Base-by-base conservation (phyloP, 352 stramenopile species). In the Phytophthora crassamura region DNA sequence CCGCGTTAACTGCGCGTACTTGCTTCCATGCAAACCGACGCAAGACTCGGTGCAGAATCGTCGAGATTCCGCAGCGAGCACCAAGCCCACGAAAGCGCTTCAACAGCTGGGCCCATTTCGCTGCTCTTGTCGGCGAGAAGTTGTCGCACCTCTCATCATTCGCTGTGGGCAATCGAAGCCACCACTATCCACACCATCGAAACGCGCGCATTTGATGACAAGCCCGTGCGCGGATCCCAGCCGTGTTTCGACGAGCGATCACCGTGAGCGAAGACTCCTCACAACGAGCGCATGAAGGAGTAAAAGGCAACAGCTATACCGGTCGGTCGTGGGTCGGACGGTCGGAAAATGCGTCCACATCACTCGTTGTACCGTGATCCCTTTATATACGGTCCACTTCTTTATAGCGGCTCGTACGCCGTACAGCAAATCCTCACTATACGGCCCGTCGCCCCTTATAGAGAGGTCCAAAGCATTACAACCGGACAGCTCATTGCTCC, bases 61-160 rank as follows among this genome's bases (percentile, higher is more conserved):
- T 11, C n/a, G 30, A 40, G 2, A 35, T 47, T 38, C 42, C 7
- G 12, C 20, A 20, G 20, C 16, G 42, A 45, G 33, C 30, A 42
- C 18, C 39, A 41, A 47, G 39, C 16, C 36, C 18, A 33, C 45
- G 25, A 30, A 30, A 30, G 25, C 25, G 25, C 25, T 30, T 30
- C 18, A 52, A 39, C 58, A 67, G 33, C 40, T 67, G 59, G 28
- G 40, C 36, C 38, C 16, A 67, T 62, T 62, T 61, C 50, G 42
- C 36, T 51, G 46, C n/a, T 67, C 14, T 56, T 35, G 53, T 30
- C 25, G 25, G 22, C 22, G 22, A 25, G 2, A 25, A 25, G 22
- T 25, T 25, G 22, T 36, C 50, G 50, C 32, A 10, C 50, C 52
- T 62, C 54, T 55, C 30, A 32, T 40, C 46, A 52, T 39, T 32